A percentile compares a stretch with the other conserved stretches of the same genome.
Evolutionary conservation across 2,329 filamentous ascomycete species (phyloP).

Genomic region (Penicillium sp.): DNA sequence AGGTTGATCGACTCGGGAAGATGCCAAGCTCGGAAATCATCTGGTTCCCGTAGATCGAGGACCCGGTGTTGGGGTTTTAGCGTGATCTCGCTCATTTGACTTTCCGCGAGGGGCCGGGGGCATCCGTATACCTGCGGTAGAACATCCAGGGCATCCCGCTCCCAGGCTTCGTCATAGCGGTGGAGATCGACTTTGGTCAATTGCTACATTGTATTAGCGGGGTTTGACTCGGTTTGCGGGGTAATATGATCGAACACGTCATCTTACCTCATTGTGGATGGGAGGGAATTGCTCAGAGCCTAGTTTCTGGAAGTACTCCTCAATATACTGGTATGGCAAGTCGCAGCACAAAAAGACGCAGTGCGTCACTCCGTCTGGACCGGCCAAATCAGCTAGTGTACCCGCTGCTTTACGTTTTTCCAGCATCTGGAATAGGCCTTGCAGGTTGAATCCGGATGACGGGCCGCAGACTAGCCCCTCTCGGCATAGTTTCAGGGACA

Average conservation of each 20-base stretch:
- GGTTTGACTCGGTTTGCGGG: slow-evolving; percentile 3
- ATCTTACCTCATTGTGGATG: slow-evolving; percentile 48
- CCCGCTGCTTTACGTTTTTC: slow-evolving; percentile 50
- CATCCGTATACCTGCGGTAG: slow-evolving; percentile 41
- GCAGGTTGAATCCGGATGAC: slow-evolving; percentile 60
- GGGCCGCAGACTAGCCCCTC: slow-evolving; percentile 62
- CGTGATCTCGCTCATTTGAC: slow-evolving; percentile 22
- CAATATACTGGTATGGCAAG: slow-evolving; percentile 63
- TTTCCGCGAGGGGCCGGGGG: slow-evolving; percentile 18
- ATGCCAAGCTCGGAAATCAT: slow-evolving; percentile 46
- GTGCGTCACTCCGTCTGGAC: slow-evolving; percentile 48
- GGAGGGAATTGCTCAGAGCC: slow-evolving; percentile 50
- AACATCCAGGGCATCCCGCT: slow-evolving; percentile 44
- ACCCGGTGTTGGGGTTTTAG: slow-evolving; percentile 36
- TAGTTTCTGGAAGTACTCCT: slow-evolving; percentile 61
- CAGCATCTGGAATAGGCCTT: slow-evolving; percentile 54
- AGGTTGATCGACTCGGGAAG: slow-evolving; percentile 49
- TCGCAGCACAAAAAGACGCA: slow-evolving; percentile 65
- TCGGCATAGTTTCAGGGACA: slow-evolving; percentile 57
- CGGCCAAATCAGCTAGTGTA: slow-evolving; percentile 47
- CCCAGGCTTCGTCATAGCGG: slow-evolving; percentile 59
- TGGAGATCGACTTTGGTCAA: slow-evolving; percentile 54
- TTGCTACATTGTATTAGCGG: slow-evolving; percentile 32
- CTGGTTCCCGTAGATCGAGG: slow-evolving; percentile 47
- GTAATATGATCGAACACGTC: background rate